Evolutionary conservation across 352 stramenopile genomes (phyloP).

Genomic region (Globisporangium lucens): DNA sequence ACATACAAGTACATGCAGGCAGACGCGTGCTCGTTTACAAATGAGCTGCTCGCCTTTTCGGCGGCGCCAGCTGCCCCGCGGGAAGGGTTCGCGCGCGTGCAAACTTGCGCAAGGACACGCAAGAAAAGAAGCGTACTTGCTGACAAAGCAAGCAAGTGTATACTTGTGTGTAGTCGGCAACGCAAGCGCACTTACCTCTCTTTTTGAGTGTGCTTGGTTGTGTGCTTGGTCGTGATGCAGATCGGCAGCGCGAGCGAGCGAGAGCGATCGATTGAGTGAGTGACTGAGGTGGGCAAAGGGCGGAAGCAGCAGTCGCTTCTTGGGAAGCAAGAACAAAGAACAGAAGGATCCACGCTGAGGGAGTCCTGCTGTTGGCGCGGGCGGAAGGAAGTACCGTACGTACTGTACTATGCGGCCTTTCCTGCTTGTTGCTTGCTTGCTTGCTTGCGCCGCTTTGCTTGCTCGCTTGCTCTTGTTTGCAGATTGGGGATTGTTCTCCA

Average conservation of each 20-base stretch:
- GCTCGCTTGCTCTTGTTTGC: neutral
- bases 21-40: neutral
- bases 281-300: neutral
- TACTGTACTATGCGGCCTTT: neutral
- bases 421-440: neutral
- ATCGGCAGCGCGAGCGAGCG: too few species aligned
- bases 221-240: neutral
- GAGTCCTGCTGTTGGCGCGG: neutral
- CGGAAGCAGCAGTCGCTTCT: too few species aligned
- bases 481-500: neutral
- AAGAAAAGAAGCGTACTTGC: slow-evolving; percentile 1
- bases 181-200: neutral
- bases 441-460: neutral
- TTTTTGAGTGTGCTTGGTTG: neutral
- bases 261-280: neutral
- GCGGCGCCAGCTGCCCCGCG: slow-evolving; percentile 1
- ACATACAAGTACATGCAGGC: neutral
- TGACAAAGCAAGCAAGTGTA: neutral
- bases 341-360: neutral
- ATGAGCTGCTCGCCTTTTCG: slow-evolving; percentile 10
- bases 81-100: neutral
- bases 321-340: neutral
- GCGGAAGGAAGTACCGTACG: neutral
- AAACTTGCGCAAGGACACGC: neutral
- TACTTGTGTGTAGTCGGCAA: neutral